These are phyloP conservation scores for Lichtheimia ornata DNA, from an alignment of 371 early-diverging fungal species.

Conservation along the genomic window DNA sequence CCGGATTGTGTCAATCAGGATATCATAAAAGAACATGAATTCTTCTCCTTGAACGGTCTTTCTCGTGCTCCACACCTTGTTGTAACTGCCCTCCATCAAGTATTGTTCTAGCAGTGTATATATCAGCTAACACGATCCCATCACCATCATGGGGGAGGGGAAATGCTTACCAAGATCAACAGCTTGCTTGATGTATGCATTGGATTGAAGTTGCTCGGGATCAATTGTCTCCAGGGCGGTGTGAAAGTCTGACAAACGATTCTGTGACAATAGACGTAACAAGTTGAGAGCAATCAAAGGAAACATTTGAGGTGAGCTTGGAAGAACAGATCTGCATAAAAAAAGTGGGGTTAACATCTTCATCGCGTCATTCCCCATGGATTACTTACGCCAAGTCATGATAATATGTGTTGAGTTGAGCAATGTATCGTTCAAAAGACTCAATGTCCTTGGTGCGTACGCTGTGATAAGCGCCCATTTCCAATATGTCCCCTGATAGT, in stretches of 20 bases:
- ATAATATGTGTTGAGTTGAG: conserved; percentile 92
- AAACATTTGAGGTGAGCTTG: conserved; percentile 82
- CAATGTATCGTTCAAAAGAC: conserved; percentile 91
- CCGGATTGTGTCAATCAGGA: conserved; percentile 92
- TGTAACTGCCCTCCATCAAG: conserved; percentile 97
- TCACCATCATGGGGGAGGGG: neutral
- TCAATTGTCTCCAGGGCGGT: conserved; percentile 90
- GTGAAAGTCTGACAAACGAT: conserved; percentile 94
- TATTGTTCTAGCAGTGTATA: conserved; percentile 62
- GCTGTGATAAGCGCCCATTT: conserved; percentile 89
- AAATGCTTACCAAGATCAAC: conserved; percentile 66
- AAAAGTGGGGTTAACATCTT: neutral
- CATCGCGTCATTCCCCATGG: too few relatives aligned
- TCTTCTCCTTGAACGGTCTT: conserved; percentile 87
- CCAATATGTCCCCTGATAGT: conserved; percentile 80
- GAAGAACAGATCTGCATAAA: conserved; percentile 53
- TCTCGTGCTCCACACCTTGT: conserved; percentile 91
- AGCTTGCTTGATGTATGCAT: conserved; percentile 87
- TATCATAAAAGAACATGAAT: conserved; percentile 90
- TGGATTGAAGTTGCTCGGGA: conserved; percentile 75
- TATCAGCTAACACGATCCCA: neutral
- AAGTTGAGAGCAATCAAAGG: conserved; percentile 90
- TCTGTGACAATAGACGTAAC: conserved; percentile 88
- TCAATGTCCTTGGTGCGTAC: conserved; percentile 84
- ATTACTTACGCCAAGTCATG: conserved; percentile 72